Evolutionary conservation across 805 yeast genomes (phyloP).

Genomic region (Saccharomycopsis babjevae): DNA sequence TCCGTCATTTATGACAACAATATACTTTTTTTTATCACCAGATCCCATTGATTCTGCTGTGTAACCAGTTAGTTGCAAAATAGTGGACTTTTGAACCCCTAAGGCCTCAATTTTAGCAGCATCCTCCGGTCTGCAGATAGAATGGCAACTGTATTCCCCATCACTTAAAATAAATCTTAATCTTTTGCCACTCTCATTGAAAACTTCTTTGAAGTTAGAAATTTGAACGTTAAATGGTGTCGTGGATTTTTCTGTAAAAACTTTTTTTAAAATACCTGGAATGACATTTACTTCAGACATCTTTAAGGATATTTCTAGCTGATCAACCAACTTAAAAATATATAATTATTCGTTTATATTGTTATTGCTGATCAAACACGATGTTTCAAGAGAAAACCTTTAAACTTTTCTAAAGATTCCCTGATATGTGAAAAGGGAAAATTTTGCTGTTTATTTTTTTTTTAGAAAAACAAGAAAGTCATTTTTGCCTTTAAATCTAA

Average conservation of each 20-base stretch:
- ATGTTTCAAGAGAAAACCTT: background rate
- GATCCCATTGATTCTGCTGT: constrained; percentile 32
- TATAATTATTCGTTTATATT: too few species aligned
- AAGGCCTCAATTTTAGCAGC: constrained; percentile 34
- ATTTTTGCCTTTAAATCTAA: background rate
- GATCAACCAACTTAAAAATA: too few species aligned
- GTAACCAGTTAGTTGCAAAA: constrained; percentile 33
- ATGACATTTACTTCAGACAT: constrained; percentile 8
- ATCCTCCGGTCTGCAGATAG: constrained; percentile 41
- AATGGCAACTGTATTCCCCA: constrained; percentile 41
- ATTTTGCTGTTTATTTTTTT: background rate
- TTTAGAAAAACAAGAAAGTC: too few species aligned
- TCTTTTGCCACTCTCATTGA: constrained; percentile 33
- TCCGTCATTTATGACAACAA: constrained; percentile 19
- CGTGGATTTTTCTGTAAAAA: background rate
- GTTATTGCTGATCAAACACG: too few species aligned
- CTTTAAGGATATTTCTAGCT: background rate
- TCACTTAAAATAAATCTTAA: constrained; percentile 41
- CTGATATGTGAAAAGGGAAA: background rate
- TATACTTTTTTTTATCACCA: constrained; percentile 23
- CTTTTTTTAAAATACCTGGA: constrained; percentile 9
- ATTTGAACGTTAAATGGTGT: constrained; percentile 27
- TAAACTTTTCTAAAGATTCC: background rate
- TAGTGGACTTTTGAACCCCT: constrained; percentile 36
- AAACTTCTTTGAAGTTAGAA: constrained; percentile 28